Conservation (phyloP, 148 eudicot genomes). For the Nyssa sinensis region DNA sequence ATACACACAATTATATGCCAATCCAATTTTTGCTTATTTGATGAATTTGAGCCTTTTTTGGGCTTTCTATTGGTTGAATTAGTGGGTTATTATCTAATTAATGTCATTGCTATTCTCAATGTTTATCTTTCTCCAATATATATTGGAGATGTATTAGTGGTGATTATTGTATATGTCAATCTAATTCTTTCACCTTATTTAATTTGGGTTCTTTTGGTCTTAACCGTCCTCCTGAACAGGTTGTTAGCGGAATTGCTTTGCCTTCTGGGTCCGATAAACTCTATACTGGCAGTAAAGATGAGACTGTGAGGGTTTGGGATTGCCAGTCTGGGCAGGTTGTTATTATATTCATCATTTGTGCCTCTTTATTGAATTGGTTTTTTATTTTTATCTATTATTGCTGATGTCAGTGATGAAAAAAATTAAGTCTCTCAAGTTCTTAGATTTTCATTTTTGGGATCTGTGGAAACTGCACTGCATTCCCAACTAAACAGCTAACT, state of each 20-base stretch:
- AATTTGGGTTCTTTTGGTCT: conserved; percentile 5
- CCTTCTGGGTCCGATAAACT: conserved; percentile 90
- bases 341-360: neutral
- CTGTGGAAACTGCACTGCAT: neutral
- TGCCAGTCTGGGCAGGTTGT: conserved; percentile 93
- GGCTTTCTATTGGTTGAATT: conserved; percentile 12
- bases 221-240: conserved; percentile 38
- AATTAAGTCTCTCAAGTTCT: neutral
- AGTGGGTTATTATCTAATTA: conserved; percentile 39
- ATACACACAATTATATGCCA: neutral
- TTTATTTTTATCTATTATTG: neutral
- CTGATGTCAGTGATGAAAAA: neutral
- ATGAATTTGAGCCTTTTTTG: conserved; percentile 2
- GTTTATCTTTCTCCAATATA: conserved; percentile 5
- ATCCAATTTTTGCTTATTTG: neutral
- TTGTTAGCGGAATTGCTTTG: conserved; percentile 79
- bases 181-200: neutral
- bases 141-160: too few relatives aligned
- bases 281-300: conserved; percentile 86
- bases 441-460: neutral
- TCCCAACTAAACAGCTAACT: neutral
- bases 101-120: neutral
- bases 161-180: neutral
- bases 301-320: conserved; percentile 87
- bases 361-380: neutral